These are phyloP conservation scores for Puccinia novopanici DNA, from an alignment of 1,284 basidiomycete genomes.

Conservation along the genomic window DNA sequence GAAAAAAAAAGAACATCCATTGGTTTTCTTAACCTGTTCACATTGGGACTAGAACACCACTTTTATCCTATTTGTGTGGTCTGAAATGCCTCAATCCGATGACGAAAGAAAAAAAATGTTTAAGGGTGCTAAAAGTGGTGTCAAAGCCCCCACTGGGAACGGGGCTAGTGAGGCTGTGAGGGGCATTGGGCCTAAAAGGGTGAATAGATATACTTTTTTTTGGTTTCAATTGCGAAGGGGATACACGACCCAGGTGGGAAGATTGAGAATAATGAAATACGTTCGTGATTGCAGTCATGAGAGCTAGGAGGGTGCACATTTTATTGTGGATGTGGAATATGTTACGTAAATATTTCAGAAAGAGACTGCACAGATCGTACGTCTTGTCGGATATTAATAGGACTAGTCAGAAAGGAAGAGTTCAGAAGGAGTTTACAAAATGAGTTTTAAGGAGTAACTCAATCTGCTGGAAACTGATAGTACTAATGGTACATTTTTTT, in stretches of 20 bases:
- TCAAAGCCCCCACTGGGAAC: no score
- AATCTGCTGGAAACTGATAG: background rate
- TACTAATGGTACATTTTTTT: background rate
- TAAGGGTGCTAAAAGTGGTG: no score
- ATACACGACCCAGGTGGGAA: background rate
- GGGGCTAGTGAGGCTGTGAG: background rate
- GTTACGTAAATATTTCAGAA: background rate
- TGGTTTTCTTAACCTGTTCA: no score
- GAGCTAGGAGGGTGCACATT: background rate
- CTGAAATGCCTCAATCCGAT: no score
- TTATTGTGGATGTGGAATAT: no score
- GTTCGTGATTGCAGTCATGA: slow-evolving; percentile 6
- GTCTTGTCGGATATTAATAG: background rate
- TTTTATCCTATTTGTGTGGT: no score
- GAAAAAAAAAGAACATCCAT: no score
- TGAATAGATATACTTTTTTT: background rate
- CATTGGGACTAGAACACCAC: no score
- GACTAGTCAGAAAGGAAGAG: background rate
- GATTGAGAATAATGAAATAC: background rate
- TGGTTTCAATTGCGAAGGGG: background rate
- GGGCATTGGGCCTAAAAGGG: background rate
- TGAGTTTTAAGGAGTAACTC: no score
- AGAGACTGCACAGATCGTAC: background rate
- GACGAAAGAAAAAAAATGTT: no score
- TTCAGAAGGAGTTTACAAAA: background rate